Evolutionary conservation across 2,329 filamentous ascomycete genomes (phyloP), one percentile per base, ranked within the genome.

Genomic region (Pseudogymnoascus sp.): DNA sequence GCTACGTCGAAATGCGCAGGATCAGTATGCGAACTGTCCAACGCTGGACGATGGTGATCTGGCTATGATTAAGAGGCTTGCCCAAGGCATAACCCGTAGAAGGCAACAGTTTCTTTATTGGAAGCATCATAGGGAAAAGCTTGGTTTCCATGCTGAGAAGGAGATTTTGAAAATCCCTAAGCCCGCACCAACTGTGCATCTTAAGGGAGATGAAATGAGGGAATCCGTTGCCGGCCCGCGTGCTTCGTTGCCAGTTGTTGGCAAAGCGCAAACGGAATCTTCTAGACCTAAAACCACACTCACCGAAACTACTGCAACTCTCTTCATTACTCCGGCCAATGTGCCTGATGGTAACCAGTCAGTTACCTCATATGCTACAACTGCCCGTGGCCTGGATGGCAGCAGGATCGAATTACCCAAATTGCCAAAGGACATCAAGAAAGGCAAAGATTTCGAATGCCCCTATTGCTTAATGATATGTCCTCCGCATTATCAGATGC

Each of bases 391-490:
- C 18, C 16, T 56, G 7, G 50, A 56, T 14, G 50, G 50, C 28
- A 56, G 50, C 25, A 56, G 50, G 28, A 18, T 56, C 11, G 50
- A 56, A 34, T 14, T 56, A 21, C 50, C 50, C 1, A 56, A 56
- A 4, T 34, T 56, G 12, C 50, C 50, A 34, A 56, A 56, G 11
- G 34, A 16, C 16, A 56, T 56, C 10, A 56, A 34, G 25, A 18
- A 34, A 18, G 50, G 61, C 31, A 62, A 62, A 40, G 61, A 62
- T 46, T 62, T 62, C 37, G 42, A 62, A 50, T 62, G 61, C 23
- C 61, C 61, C 28, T 62, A 62, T 18, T 62, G 61, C 6, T 16
- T 14, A 11, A 62, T 62, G 46, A 62, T 62, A 14, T 56, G 46
- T 11, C 42, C 40, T 12, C 28, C 50, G 8, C 50, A 56, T 34